Conservation (phyloP, 176 grass and related monocot genomes). For the Typha latifolia region DNA sequence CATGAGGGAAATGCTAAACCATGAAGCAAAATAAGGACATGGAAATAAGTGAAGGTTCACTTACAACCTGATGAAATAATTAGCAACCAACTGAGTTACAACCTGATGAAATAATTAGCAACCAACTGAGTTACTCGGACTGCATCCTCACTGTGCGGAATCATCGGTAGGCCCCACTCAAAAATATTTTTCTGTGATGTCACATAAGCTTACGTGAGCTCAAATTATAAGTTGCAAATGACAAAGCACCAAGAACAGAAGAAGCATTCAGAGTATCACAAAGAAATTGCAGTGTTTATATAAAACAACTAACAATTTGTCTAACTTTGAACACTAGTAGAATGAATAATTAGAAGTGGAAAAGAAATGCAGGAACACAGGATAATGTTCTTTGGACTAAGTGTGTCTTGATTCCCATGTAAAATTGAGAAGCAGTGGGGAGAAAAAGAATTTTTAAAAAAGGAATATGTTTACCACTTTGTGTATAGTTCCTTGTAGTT, state of each 20-base stretch:
- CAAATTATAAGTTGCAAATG: not conserved
- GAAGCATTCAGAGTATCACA: not conserved
- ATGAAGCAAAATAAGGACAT: not conserved
- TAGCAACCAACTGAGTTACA: slow-evolving; percentile 66
- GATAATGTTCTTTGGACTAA: too few relatives aligned
- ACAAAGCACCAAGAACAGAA: not conserved
- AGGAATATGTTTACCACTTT: too few relatives aligned
- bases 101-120: slow-evolving; percentile 96
- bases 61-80: slow-evolving; percentile 82
- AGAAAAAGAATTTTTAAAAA: too few relatives aligned
- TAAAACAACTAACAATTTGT: too few relatives aligned
- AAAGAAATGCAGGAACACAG: too few relatives aligned
- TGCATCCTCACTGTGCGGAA: slow-evolving; percentile 81
- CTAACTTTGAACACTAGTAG: too few relatives aligned
- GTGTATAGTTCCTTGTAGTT: too few relatives aligned
- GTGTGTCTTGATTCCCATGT: too few relatives aligned
- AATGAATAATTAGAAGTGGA: too few relatives aligned
- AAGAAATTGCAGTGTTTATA: not conserved
- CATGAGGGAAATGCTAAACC: not conserved
- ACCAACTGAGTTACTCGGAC: slow-evolving; percentile 61
- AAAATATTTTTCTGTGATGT: slow-evolving; percentile 78
- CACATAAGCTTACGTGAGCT: slow-evolving; percentile 1
- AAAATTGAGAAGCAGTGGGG: too few relatives aligned
- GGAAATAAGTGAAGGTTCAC: not conserved
- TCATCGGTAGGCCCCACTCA: slow-evolving; percentile 62